Base-by-base conservation (phyloP, 805 yeast genomes). In the Cyberlindnera maclurae region DNA sequence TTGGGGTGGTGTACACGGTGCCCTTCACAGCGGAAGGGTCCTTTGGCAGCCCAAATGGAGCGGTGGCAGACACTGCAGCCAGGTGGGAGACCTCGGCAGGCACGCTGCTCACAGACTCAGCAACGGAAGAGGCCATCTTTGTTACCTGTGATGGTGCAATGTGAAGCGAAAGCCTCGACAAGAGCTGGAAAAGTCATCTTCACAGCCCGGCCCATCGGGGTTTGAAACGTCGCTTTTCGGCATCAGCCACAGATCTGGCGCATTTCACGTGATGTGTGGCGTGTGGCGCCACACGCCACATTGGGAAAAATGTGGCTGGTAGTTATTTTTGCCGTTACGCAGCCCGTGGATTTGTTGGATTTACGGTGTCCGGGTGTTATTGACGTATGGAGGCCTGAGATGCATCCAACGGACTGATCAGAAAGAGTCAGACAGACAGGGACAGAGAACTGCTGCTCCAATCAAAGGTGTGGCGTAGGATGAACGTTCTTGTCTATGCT, bases 401-500 rank as follows among this genome's bases (percentile, higher is more conserved):
- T n/a, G n/a, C n/a, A n/a, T n/a, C n/a, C n/a, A n/a, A n/a, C n/a
- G n/a, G n/a, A n/a, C n/a, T n/a, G n/a, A n/a, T n/a, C n/a, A 20
- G 24, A 20, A 8, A 20, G 24, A 20, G 24, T 6, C 24, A 20
- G 8, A 20, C 24, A 20, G 8, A 20, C 24, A n/a, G n/a, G n/a
- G n/a, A n/a, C n/a, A n/a, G n/a, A 20, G 24, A 20, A 20, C 24
- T 6, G 5, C 24, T 6, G 24, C 8, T 8, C 24, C 24, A 20
- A 20, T 20, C 24, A 20, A 20, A 20, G n/a, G 24, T 20, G 24
- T 20, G 24, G 24, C 24, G 24, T 8, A 61, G 30, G 15, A 81
- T 82, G 90, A 83, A 82, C 59, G 86, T 83, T 12, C 62, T 82
- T n/a, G 80, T 82, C 4, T 82, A 83, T 47, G 63, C 77, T 4